Conservation (phyloP, 495 filamentous ascomycete species). For the Penicillium crystallinum region DNA sequence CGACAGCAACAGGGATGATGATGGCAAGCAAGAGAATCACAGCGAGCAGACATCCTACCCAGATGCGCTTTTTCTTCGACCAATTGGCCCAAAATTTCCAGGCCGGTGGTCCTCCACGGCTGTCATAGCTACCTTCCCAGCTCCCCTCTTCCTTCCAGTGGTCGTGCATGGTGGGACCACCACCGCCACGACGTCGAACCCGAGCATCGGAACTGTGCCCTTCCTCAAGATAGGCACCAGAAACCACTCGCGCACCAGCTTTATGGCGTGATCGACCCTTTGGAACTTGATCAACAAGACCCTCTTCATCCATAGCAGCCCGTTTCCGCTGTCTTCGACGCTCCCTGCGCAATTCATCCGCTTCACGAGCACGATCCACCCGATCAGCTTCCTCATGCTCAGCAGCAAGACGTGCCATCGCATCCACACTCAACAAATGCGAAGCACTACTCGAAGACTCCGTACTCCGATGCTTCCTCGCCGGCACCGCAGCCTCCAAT, state of each 20-base stretch:
- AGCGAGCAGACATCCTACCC: conserved; percentile 31
- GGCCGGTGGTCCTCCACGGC: conserved; percentile 15
- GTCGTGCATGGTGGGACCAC: conserved; percentile 27
- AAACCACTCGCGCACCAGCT: conserved; percentile 56
- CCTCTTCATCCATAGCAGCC: conserved; percentile 27
- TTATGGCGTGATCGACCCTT: conserved; percentile 33
- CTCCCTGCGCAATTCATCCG: conserved; percentile 34
- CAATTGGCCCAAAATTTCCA: conserved; percentile 32
- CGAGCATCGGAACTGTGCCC: conserved; percentile 41
- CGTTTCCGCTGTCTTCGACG: conserved; percentile 32
- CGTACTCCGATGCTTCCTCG: conserved; percentile 35
- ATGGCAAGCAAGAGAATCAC: conserved; percentile 62
- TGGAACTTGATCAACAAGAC: conserved; percentile 20
- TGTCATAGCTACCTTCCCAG: conserved; percentile 30
- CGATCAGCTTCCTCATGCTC: conserved; percentile 42
- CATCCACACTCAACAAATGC: conserved; percentile 43
- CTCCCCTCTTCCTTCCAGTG: conserved; percentile 27
- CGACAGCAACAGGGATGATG: conserved; percentile 67
- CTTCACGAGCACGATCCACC: conserved; percentile 15
- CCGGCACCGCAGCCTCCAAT: conserved; percentile 6
- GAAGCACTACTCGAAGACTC: conserved; percentile 39
- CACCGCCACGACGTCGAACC: conserved; percentile 36
- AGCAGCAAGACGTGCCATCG: conserved; percentile 57
- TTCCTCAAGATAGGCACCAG: conserved; percentile 65
- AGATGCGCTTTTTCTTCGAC: conserved; percentile 34